Evolutionary conservation across 805 yeast species (phyloP), one percentile per base, ranked within the genome.

Genomic region (Candida pseudofarinosa): DNA sequence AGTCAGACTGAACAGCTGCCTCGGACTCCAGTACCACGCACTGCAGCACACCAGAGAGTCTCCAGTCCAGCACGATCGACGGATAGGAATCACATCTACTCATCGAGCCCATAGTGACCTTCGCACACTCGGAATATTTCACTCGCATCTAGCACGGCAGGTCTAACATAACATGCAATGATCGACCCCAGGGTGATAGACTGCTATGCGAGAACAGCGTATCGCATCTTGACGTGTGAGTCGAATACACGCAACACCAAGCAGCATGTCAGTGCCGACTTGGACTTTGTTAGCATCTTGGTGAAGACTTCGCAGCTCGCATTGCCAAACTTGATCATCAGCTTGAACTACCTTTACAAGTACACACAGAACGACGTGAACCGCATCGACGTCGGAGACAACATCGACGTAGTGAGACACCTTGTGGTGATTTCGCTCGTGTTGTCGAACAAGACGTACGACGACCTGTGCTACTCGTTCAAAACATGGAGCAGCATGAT

Each of bases 401-500:
- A 45, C 36, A 6, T 26, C 10, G 42, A 50, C 4, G 46, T 58
- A 41, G 36, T 50, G 8, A 51, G 53, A 6, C 59, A 63, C 40
- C 37, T 62, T 14, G 47, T 63, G 3, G 41, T 62, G 6, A 53
- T 50, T 20, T 49, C 65, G 14, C 45, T 65, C 12, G 50, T 65
- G 2, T 53, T 65, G 19, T 53, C 67, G 23, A 65, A 76, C 54
- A 76, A 76, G 54, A 58, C 71, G 17, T 63, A 58, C 44, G 77
- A 76, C 52, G 81, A 76, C 49, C 77, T 71, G 40, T 67, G 73
- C 34, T 76, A 73, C 46, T 73, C 79, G 2, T 59, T 73, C 50
- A 74, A 74, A 48, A 76, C 80, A 18, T 73, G 81, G 81, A 58
- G 73, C 8, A 57, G 51, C 45, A 50, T 59, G 10, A 47, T 51